These are phyloP conservation scores for Podospora anserina DNA, from an alignment of 495 filamentous ascomycete species.

Conservation along the genomic window DNA sequence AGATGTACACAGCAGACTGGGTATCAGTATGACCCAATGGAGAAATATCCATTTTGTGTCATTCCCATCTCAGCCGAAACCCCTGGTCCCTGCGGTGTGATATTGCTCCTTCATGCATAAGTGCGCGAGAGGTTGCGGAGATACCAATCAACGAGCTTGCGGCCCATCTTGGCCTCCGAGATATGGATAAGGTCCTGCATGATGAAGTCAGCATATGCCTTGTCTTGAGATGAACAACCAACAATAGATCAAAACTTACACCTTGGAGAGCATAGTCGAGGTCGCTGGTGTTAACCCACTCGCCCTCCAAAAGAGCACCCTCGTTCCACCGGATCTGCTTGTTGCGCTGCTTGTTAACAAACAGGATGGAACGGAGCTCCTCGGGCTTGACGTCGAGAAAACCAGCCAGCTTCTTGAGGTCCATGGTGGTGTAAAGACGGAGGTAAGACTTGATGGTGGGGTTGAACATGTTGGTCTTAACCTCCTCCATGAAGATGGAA, in stretches of 20 bases:
- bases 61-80: not conserved
- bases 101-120: conserved; percentile 49
- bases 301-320: conserved; percentile 83
- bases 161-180: conserved; percentile 95
- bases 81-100: not conserved
- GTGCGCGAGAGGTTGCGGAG: conserved; percentile 91
- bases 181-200: conserved; percentile 88
- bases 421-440: conserved; percentile 99
- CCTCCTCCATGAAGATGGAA: conserved; percentile 97
- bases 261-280: conserved; percentile 96
- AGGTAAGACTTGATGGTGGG: conserved; percentile 97
- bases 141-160: conserved; percentile 98
- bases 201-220: conserved; percentile 25
- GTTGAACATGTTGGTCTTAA: conserved; percentile 93
- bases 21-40: not conserved
- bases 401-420: conserved; percentile 93
- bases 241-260: conserved; percentile 47
- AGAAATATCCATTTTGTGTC: not conserved
- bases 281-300: conserved; percentile 85
- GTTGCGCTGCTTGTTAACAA: conserved; percentile 97
- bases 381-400: conserved; percentile 95
- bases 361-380: conserved; percentile 80
- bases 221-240: not conserved
- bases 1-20: not conserved
- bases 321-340: conserved; percentile 95